phyloP scores from a whole-genome alignment of 345 rosid genomes.

The Murraya paniculata region DNA sequence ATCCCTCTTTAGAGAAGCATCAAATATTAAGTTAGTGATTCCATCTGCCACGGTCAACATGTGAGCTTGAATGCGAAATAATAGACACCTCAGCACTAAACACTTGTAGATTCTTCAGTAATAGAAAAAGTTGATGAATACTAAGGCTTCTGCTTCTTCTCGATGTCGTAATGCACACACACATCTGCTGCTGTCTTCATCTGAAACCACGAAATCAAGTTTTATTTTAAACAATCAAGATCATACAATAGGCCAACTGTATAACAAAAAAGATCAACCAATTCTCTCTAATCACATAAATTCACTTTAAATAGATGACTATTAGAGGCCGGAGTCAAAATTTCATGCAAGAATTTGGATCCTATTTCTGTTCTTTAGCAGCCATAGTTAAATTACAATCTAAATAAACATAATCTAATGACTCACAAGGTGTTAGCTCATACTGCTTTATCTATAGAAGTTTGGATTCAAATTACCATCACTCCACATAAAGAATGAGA shows the following conservation, averaged over 20 bases:
- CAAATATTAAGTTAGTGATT: background rate
- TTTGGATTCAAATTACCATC: background rate
- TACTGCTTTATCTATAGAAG: background rate
- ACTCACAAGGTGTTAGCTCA: background rate
- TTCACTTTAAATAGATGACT: background rate
- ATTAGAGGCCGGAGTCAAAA: background rate
- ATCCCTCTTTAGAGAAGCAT: background rate
- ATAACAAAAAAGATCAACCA: background rate
- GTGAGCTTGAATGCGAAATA: background rate
- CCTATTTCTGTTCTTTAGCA: background rate
- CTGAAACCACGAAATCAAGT: slow-evolving; percentile 38
- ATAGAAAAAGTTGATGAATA: background rate
- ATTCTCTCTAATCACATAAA: background rate
- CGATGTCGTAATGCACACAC: slow-evolving; percentile 74
- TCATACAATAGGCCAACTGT: background rate
- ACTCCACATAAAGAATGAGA: background rate
- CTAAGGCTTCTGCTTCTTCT: slow-evolving; percentile 52
- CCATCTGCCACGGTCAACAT: background rate
- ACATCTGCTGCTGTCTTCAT: slow-evolving; percentile 95
- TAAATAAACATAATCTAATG: background rate
- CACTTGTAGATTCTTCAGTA: background rate
- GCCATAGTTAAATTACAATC: background rate
- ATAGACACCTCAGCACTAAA: background rate
- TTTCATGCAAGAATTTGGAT: background rate
- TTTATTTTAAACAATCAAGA: slow-evolving; percentile 2